These are phyloP conservation scores for Myxozyma nipponensis DNA, from an alignment of 805 yeast genomes.

Conservation along the genomic window DNA sequence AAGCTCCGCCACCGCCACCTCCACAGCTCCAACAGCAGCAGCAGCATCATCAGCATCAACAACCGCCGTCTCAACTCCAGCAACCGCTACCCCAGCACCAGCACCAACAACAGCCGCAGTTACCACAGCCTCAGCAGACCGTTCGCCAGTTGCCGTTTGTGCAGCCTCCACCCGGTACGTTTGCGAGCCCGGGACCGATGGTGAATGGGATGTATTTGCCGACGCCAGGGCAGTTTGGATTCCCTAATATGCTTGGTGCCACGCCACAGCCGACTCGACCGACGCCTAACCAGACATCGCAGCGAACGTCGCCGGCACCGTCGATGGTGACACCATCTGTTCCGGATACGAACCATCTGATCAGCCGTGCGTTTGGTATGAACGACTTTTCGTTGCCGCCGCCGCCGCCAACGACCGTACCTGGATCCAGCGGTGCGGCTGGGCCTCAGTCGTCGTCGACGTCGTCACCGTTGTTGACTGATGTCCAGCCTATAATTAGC, in stretches of 20 bases:
- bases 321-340: not conserved
- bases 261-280: not conserved
- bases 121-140: not conserved
- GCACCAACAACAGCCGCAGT: not conserved
- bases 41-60: slow-evolving; percentile 5
- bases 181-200: not conserved
- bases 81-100: slow-evolving; percentile 8
- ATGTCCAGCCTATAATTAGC: not conserved
- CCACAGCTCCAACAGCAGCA: slow-evolving; percentile 20
- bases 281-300: not conserved
- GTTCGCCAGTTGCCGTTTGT: slow-evolving; percentile 1
- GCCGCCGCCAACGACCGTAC: not conserved
- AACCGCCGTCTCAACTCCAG: not conserved
- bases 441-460: not conserved
- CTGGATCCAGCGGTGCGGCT: not conserved
- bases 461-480: not conserved
- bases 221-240: not conserved
- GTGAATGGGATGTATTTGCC: not conserved
- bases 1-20: too few species aligned
- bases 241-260: not conserved
- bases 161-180: slow-evolving; percentile 1
- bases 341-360: not conserved
- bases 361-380: slow-evolving; percentile 1
- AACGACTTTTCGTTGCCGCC: slow-evolving; percentile 1
- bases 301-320: not conserved